Evolutionary conservation across 805 yeast genomes (phyloP), one percentile per base, ranked within the genome.

Genomic region (Nakazawaea anatomiae): DNA sequence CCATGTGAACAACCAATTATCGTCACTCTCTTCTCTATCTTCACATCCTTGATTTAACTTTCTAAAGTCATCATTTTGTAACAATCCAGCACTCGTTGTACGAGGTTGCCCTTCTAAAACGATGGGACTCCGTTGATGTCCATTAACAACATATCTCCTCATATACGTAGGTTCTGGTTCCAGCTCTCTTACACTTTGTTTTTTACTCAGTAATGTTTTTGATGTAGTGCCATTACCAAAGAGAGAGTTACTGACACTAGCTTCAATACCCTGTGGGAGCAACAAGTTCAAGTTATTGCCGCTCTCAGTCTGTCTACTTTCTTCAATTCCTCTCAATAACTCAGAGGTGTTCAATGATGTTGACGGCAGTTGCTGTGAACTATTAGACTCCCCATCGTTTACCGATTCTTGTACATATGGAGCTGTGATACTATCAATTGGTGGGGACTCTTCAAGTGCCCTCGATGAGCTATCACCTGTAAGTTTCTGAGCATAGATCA

Each of bases 71-170:
- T 44, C 41, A 10, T 11, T 25, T 36, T 44, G 39, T 28, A 44
- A 9, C 32, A 25, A 34, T 27, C 3, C 8, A 27, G 47, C 47
- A 36, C 41, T 36, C 12, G 47, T 44, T 6, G 47, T 44, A 11
- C 27, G 14, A 35, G 47, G 47, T n/a, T 44, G 29, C 8, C n/a
- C 14, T 11, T 27, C 28, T 3, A 18, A 18, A 12, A 18, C 18
- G 2, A 39, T n/a, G 12, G 48, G 44, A 14, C 48, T 46, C 29
- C 48, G 39, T 39, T 39, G 44, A 25, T 25, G 29, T 39, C 44
- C 44, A 30, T 39, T 39, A 5, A 39, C 29, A 2, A 36, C n/a
- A 9, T 35, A 31, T 42, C 45, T 42, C 30, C n/a, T 12, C n/a
- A 29, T 30, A 11, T n/a, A 11, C 18, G n/a, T 30, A 11, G 45